These are phyloP conservation scores for Gloeophyllum trabeum DNA, from an alignment of 768 basidiomycete species.

Conservation along the genomic window DNA sequence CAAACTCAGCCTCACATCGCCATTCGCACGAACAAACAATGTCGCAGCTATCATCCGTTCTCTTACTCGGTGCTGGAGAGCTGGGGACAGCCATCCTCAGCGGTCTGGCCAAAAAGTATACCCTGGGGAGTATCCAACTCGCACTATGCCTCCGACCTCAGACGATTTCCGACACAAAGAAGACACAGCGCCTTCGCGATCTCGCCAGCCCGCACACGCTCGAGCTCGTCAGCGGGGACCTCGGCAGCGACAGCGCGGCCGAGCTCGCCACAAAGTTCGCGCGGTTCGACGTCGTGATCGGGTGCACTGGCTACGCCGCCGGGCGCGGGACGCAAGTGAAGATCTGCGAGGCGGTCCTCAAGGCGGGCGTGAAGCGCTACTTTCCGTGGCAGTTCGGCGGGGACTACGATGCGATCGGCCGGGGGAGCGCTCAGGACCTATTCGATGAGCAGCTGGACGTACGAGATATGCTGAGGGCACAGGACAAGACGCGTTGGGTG, in stretches of 20 bases:
- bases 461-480: conserved; percentile 15
- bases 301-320: conserved; percentile 15
- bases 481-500: conserved; percentile 13
- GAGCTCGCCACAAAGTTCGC: conserved; percentile 11
- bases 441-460: conserved; percentile 25
- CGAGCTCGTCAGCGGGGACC: conserved; percentile 10
- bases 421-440: conserved; percentile 16
- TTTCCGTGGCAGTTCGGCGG: conserved; percentile 26
- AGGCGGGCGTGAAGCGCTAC: conserved; percentile 15
- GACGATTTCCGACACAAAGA: not conserved
- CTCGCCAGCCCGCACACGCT: conserved; percentile 8
- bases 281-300: conserved; percentile 13
- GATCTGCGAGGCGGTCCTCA: conserved; percentile 16
- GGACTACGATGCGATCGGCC: conserved; percentile 22
- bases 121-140: too few species aligned
- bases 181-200: conserved; percentile 1
- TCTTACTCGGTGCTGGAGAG: conserved; percentile 18
- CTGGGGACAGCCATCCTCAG: conserved; percentile 13
- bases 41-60: too few species aligned
- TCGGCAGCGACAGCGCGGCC: conserved; percentile 6
- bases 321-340: conserved; percentile 16
- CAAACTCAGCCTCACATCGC: too few species aligned
- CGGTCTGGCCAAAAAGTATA: conserved; percentile 7
- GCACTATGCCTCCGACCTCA: too few species aligned
- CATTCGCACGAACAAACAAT: too few species aligned